Evolutionary conservation across 306 rosid genomes (phyloP).

Genomic region (Mimosa pudica): DNA sequence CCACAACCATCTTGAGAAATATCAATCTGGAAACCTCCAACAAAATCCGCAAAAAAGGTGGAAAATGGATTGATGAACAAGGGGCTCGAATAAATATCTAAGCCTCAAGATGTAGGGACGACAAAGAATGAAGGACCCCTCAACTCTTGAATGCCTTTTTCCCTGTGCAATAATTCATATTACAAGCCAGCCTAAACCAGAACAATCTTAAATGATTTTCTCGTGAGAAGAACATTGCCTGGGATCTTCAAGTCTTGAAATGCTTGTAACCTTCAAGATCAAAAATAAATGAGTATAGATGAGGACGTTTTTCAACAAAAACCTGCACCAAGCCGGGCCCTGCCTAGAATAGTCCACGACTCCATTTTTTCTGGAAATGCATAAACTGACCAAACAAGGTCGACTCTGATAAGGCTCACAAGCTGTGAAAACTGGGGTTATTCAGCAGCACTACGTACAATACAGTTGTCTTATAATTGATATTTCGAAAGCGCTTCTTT

Average conservation of each 20-base stretch:
- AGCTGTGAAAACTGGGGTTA: slow-evolving; percentile 22
- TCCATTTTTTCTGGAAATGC: slow-evolving; percentile 42
- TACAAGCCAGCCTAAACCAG: slow-evolving; percentile 37
- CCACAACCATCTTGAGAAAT: slow-evolving; percentile 35
- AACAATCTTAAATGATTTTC: slow-evolving; percentile 26
- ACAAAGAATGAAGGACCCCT: slow-evolving; percentile 58
- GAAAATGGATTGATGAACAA: slow-evolving; percentile 46
- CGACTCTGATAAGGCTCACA: slow-evolving; percentile 52
- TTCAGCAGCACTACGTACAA: slow-evolving; percentile 21
- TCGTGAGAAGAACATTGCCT: slow-evolving; percentile 42
- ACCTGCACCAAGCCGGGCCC: slow-evolving; percentile 42
- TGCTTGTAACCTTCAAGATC: slow-evolving; percentile 51
- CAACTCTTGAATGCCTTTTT: slow-evolving; percentile 55
- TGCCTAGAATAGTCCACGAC: slow-evolving; percentile 40
- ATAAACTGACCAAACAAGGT: slow-evolving; percentile 43
- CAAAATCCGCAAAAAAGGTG: slow-evolving; percentile 57
- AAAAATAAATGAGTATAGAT: slow-evolving; percentile 37
- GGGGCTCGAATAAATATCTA: slow-evolving; percentile 38
- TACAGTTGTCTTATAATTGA: slow-evolving; percentile 58
- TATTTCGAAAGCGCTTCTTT: slow-evolving; percentile 87
- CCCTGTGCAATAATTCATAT: slow-evolving; percentile 68
- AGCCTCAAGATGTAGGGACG: slow-evolving; percentile 49
- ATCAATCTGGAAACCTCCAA: slow-evolving; percentile 31
- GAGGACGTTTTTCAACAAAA: slow-evolving; percentile 38
- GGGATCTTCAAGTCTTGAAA: slow-evolving; percentile 41